Base-by-base conservation (phyloP, 306 rosid genomes). In the Cyclanthera cordifolia region DNA sequence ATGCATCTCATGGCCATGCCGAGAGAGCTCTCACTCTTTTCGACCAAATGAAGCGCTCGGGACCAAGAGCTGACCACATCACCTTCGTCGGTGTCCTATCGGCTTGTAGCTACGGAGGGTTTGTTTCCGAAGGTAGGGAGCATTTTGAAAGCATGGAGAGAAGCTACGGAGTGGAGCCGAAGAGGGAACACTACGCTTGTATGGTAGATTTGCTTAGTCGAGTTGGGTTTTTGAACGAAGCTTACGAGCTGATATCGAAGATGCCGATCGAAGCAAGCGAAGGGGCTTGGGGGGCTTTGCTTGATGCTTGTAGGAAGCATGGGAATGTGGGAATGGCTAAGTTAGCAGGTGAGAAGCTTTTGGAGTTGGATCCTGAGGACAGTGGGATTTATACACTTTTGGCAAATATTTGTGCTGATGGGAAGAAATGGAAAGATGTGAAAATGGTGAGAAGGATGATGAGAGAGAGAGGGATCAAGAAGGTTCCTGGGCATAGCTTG, bases 251-350 rank as follows among this genome's bases (percentile, higher is more conserved):
- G 58, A 80, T 87, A 78, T 78, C 54, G 25, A 84, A 47, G 57
- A 84, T 90, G 96, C 91, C 91, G 5, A 85, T 87, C 81, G 74
- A 77, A 78, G 81, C 96, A 16, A 73, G 82, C 54, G 88, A 75
- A 73, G 89, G 90, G 61, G 83, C 91, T 50, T 87, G 96, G 91
- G 96, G 96, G 10, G 90, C 95, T 71, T 83, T 90, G 75, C 82
- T 90, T 11, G 79, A 75, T 82, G 89, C 96, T 56, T 87, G 88
- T 74, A 82, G 82, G 75, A 84, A 74, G 76, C 87, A 90, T 13
- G 79, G 85, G 24, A 76, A 90, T 69, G 77, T 87, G 17, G 87
- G 82, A 77, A 75, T 90, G 71, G 91, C 90, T n/a, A 84, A 76
- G 72, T 24, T 84, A 37, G 82, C 85, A 0, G 88, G 85, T 7